phyloP scores from a whole-genome alignment of 345 rosid genomes.

The Syzygium aqueum region DNA sequence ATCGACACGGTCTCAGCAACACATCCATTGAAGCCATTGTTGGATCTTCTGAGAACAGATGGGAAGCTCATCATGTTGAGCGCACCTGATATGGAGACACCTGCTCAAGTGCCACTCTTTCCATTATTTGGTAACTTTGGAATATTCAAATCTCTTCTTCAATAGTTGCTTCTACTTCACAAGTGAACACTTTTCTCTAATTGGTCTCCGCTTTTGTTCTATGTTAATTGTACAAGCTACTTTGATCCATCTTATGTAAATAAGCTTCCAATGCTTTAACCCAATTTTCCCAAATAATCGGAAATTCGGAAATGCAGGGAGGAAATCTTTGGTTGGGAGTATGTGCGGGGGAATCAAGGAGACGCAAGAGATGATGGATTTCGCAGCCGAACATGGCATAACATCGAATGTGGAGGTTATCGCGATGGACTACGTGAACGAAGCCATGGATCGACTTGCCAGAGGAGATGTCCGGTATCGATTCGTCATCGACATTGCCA shows the following conservation, averaged over 20 bases:
- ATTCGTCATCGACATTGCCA: slow-evolving; percentile 18
- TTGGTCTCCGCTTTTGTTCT: not conserved
- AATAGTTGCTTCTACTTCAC: not conserved
- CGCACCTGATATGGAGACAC: slow-evolving; percentile 2
- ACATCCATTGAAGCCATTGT: slow-evolving; percentile 6
- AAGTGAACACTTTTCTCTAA: not conserved
- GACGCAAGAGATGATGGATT: slow-evolving; percentile 23
- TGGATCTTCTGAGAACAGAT: slow-evolving; percentile 9
- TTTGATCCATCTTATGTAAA: not conserved
- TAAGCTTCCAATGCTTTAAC: not conserved
- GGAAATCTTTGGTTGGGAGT: slow-evolving; percentile 8
- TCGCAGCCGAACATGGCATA: slow-evolving; percentile 5
- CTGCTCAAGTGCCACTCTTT: not conserved
- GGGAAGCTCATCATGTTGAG: slow-evolving; percentile 15
- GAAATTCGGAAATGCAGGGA: not conserved
- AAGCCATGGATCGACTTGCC: slow-evolving; percentile 6
- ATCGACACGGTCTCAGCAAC: slow-evolving; percentile 15
- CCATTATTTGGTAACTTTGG: not conserved
- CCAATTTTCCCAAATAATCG: not conserved
- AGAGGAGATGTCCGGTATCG: slow-evolving; percentile 12
- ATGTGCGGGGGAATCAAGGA: slow-evolving; percentile 15
- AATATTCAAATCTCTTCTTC: not conserved
- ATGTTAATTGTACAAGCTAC: not conserved
- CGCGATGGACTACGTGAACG: slow-evolving; percentile 10
- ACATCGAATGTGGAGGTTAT: slow-evolving; percentile 11